Conservation (phyloP, 1,284 basidiomycete genomes). For the Cerioporus squamosus region DNA sequence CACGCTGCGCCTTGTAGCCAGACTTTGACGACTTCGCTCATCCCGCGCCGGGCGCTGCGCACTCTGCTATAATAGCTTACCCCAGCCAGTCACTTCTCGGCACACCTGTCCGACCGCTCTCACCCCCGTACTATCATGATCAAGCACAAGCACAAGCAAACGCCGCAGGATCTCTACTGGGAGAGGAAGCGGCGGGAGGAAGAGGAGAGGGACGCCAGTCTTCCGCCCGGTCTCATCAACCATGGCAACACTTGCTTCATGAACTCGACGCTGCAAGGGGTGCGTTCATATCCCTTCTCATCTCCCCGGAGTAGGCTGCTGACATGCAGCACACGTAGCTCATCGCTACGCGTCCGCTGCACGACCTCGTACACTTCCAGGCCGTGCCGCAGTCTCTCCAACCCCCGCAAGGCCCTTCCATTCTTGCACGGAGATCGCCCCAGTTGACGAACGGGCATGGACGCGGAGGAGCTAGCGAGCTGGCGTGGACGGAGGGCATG, state of each 20-base stretch:
- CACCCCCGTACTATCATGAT: constrained; percentile 49
- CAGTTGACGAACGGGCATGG: constrained; percentile 69
- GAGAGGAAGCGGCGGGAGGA: constrained; percentile 65
- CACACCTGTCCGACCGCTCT: neutral
- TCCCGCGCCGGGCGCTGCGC: constrained; percentile 22
- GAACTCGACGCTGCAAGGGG: constrained; percentile 84
- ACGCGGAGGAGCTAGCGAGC: constrained; percentile 53
- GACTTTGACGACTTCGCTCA: constrained; percentile 12
- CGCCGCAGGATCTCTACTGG: constrained; percentile 66
- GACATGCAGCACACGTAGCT: constrained; percentile 43
- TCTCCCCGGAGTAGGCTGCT: neutral
- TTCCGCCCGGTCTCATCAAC: constrained; percentile 81
- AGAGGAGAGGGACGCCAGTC: constrained; percentile 55
- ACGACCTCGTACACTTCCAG: constrained; percentile 62
- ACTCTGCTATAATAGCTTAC: constrained; percentile 12
- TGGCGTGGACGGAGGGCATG: constrained; percentile 58
- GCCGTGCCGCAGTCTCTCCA: constrained; percentile 47
- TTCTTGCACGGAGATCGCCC: constrained; percentile 58
- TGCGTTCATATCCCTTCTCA: constrained; percentile 31
- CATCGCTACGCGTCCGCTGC: constrained; percentile 66
- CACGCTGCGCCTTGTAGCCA: neutral
- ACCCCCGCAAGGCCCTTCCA: constrained; percentile 40
- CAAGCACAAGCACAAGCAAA: constrained; percentile 53
- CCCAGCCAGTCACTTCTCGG: neutral
- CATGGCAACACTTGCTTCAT: constrained; percentile 94